These are phyloP conservation scores for Drechslerella coelobrocha DNA, from an alignment of 2,329 filamentous ascomycete species.

Conservation along the genomic window DNA sequence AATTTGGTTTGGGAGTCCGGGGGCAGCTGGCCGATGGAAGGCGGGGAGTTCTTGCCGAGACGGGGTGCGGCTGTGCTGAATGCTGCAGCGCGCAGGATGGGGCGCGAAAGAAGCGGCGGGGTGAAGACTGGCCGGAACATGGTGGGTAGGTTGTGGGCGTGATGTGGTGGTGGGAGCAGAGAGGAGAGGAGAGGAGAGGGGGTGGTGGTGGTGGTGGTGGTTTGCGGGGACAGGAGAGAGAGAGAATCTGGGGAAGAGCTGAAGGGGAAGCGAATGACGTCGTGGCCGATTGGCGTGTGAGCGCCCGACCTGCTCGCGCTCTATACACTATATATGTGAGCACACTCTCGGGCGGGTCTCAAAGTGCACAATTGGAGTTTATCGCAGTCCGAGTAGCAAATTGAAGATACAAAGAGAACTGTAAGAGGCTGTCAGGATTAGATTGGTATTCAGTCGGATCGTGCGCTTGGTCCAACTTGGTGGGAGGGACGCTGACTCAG, in stretches of 20 bases:
- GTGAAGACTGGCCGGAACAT: constrained; percentile 41
- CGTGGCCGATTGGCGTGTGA: too few relatives aligned
- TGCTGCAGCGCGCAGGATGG: constrained; percentile 24
- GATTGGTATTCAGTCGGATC: too few relatives aligned
- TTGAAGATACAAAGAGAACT: too few relatives aligned
- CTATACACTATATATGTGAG: too few relatives aligned
- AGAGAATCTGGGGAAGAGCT: constrained; percentile 53
- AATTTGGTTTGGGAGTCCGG: constrained; percentile 76
- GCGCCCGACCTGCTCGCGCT: too few relatives aligned
- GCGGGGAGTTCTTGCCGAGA: constrained; percentile 63
- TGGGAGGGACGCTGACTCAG: not conserved
- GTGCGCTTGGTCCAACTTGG: too few relatives aligned
- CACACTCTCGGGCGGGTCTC: too few relatives aligned
- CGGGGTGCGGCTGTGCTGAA: constrained; percentile 43
- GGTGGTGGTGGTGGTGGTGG: constrained; percentile 12
- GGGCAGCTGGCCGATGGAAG: constrained; percentile 85
- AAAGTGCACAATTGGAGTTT: too few relatives aligned
- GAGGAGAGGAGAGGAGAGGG: not conserved
- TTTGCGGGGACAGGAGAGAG: constrained; percentile 19
- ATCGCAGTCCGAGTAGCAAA: too few relatives aligned
- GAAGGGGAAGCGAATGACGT: constrained; percentile 2
- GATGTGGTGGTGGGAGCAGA: not conserved
- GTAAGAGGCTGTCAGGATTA: too few relatives aligned
- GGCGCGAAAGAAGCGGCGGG: constrained; percentile 34
- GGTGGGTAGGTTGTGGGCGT: too few relatives aligned